Percentiles rank a stretch among this genome's conserved stretches.
These are phyloP conservation scores for Vigna radiata DNA, from an alignment of 306 rosid species.

Conservation along the genomic window DNA sequence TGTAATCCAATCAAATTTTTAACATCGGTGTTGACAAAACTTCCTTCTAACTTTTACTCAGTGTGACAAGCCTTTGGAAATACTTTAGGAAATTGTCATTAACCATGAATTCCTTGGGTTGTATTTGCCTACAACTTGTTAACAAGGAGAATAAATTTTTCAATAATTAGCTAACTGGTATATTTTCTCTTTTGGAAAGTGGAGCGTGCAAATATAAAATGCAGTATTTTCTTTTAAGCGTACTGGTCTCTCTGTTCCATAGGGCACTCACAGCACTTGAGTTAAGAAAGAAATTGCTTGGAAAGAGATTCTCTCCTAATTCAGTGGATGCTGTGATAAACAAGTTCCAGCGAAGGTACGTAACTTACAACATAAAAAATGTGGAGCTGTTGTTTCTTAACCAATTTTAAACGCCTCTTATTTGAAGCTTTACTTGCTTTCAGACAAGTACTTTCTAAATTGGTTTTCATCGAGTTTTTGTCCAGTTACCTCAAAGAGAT, in stretches of 20 bases:
- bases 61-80: conserved; percentile 3
- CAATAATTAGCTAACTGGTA: conserved; percentile 13
- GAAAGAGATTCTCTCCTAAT: conserved; percentile 60
- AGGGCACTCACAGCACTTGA: conserved; percentile 87
- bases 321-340: conserved; percentile 65
- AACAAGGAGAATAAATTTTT: not conserved
- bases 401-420: conserved; percentile 18
- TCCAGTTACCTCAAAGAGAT: conserved; percentile 13
- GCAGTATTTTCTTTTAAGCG: conserved; percentile 18
- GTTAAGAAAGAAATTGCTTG: conserved; percentile 74
- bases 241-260: conserved; percentile 38
- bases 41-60: no score
- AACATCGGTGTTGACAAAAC: not conserved
- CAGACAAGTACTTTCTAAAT: conserved; percentile 16
- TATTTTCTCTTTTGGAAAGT: conserved; percentile 22
- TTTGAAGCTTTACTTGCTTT: conserved; percentile 18
- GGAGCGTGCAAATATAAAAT: conserved; percentile 13
- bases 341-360: conserved; percentile 72
- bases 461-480: conserved; percentile 13
- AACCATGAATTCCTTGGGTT: conserved; percentile 19
- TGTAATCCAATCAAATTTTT: not conserved
- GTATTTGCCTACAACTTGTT: conserved; percentile 3
- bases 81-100: not conserved
- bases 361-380: conserved; percentile 37
- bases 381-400: conserved; percentile 19